Evolutionary conservation across 2,329 filamentous ascomycete species (phyloP).

Genomic region (Ceratocystis lukuohia): DNA sequence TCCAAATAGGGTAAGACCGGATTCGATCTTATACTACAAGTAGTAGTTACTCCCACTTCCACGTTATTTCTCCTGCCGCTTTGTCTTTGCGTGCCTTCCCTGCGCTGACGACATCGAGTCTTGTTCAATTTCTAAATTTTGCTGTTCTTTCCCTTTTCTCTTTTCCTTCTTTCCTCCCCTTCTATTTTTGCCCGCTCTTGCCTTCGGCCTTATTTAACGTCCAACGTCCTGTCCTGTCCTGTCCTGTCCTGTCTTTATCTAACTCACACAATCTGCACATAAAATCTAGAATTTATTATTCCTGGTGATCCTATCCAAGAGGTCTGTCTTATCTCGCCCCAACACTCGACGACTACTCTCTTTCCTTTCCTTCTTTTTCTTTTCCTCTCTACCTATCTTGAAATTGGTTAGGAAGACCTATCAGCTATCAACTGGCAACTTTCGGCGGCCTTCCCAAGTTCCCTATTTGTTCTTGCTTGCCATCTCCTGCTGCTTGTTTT

Average conservation of each 20-base stretch:
- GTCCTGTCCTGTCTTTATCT: neutral
- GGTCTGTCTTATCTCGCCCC: neutral
- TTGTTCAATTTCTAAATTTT: neutral
- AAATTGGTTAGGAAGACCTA: too few relatives aligned
- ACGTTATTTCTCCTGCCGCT: constrained; percentile 1
- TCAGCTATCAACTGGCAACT: too few relatives aligned
- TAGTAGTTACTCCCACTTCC: constrained; percentile 5
- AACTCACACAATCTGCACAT: neutral
- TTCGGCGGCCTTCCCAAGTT: too few relatives aligned
- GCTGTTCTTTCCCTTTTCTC: constrained; percentile 6
- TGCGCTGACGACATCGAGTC: constrained; percentile 7
- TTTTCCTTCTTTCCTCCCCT: neutral
- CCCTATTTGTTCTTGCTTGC: neutral
- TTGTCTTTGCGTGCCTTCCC: constrained; percentile 1
- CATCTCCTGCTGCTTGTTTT: neutral
- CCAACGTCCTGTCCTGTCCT: neutral
- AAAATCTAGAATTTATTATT: neutral
- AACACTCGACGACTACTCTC: neutral
- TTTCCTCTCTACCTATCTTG: neutral
- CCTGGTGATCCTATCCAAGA: neutral
- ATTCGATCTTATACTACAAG: constrained; percentile 5
- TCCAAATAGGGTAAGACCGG: constrained; percentile 2
- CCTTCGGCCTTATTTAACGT: neutral
- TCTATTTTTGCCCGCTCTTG: neutral
- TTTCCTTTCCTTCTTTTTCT: neutral